Conservation (phyloP, 352 stramenopile genomes). For the Globisporangium cystogenes region DNA sequence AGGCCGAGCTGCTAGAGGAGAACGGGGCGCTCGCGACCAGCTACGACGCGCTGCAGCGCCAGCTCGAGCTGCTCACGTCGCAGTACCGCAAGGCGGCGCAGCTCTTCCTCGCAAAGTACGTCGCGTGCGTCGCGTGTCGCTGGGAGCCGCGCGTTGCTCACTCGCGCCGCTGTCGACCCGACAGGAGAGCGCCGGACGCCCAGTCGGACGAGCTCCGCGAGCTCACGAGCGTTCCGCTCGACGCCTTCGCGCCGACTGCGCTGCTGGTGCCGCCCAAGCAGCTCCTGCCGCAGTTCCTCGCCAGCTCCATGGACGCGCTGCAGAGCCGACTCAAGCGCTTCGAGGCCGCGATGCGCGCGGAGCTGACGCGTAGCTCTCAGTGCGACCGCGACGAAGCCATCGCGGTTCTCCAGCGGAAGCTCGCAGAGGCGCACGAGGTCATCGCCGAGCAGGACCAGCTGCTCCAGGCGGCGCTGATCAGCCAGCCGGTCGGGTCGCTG, state of each 20-base stretch:
- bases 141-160: too few species aligned
- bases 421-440: conserved; percentile 54
- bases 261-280: conserved; percentile 65
- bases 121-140: too few species aligned
- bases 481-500: conserved; percentile 4
- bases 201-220: conserved; percentile 42
- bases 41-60: conserved; percentile 49
- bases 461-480: conserved; percentile 50
- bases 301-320: conserved; percentile 39
- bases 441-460: conserved; percentile 68
- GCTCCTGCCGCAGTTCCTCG: conserved; percentile 46
- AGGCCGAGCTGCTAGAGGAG: conserved; percentile 53
- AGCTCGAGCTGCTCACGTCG: conserved; percentile 53
- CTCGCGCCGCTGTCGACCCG: too few species aligned
- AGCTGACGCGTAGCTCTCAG: conserved; percentile 27
- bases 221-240: conserved; percentile 46
- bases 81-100: conserved; percentile 72
- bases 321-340: conserved; percentile 45
- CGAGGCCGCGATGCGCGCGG: conserved; percentile 47
- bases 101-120: conserved; percentile 69
- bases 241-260: conserved; percentile 56
- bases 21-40: conserved; percentile 55
- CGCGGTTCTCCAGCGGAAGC: conserved; percentile 44
- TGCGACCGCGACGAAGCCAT: conserved; percentile 23
- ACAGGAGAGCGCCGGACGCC: conserved; percentile 37